Percentiles rank a stretch among this genome's conserved stretches.
Evolutionary conservation across 2,329 filamentous ascomycete genomes (phyloP).

Genomic region (Huntiella abstrusa): DNA sequence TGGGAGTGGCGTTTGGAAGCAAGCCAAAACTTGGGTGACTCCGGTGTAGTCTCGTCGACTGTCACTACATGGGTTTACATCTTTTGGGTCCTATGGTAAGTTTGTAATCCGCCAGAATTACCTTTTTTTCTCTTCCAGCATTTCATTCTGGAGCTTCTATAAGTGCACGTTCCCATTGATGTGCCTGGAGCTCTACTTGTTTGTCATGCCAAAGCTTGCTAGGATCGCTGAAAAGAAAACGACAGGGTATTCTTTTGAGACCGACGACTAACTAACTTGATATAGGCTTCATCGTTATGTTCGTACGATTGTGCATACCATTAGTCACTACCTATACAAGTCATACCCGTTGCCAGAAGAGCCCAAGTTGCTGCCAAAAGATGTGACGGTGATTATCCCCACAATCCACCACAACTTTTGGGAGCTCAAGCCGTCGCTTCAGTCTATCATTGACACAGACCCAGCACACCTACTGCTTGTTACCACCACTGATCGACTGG

Average conservation of each 20-base stretch:
- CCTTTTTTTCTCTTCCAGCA: not conserved
- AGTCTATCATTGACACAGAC: slow-evolving; percentile 53
- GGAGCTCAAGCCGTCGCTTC: slow-evolving; percentile 63
- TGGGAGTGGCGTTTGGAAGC: no score
- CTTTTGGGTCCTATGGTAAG: slow-evolving; percentile 3
- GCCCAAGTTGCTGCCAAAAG: slow-evolving; percentile 57
- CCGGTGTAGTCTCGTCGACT: no score
- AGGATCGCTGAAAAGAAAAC: not conserved
- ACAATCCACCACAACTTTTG: slow-evolving; percentile 78
- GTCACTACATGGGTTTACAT: not conserved
- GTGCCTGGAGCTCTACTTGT: not conserved
- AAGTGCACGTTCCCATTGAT: no score
- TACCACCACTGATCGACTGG: slow-evolving; percentile 64
- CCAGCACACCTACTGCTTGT: slow-evolving; percentile 65
- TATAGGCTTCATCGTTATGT: slow-evolving; percentile 70
- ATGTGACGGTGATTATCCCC: slow-evolving; percentile 88
- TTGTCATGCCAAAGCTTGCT: slow-evolving; percentile 1
- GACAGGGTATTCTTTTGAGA: not conserved
- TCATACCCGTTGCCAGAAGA: slow-evolving; percentile 67
- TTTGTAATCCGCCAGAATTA: slow-evolving; percentile 28
- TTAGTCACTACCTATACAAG: slow-evolving; percentile 73
- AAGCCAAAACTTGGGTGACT: no score
- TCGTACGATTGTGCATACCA: slow-evolving; percentile 65
- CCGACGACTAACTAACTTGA: not conserved
- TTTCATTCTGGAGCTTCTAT: no score